Evolutionary conservation across 2,329 filamentous ascomycete species (phyloP).

Genomic region (Penicillium glabrum): DNA sequence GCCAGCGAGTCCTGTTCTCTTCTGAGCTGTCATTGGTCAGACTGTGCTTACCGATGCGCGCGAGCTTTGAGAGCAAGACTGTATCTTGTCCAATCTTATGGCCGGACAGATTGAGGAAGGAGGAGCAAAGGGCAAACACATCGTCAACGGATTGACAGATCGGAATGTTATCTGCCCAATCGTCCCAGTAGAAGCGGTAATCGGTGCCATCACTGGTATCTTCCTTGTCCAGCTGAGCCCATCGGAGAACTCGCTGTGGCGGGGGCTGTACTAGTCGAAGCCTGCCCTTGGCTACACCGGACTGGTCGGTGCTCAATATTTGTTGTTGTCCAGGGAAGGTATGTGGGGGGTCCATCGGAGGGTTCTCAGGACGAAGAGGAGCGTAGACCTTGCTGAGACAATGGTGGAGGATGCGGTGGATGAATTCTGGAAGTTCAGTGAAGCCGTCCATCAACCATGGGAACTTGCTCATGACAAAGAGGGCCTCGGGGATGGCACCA

Average conservation of each 20-base stretch:
- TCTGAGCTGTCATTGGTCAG: constrained; percentile 68
- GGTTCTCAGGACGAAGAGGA: constrained; percentile 48
- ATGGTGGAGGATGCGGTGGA: constrained; percentile 83
- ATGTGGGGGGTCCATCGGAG: constrained; percentile 45
- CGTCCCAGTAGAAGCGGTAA: constrained; percentile 95
- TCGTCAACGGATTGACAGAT: constrained; percentile 89
- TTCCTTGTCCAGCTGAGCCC: constrained; percentile 78
- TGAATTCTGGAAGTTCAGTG: constrained; percentile 73
- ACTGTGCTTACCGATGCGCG: constrained; percentile 80
- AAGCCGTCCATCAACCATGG: constrained; percentile 88
- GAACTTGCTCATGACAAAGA: constrained; percentile 89
- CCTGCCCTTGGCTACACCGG: constrained; percentile 66
- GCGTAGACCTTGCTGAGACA: constrained; percentile 75
- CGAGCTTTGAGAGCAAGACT: constrained; percentile 73
- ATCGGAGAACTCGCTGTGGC: constrained; percentile 70
- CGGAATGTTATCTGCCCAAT: constrained; percentile 92
- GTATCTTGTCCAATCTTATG: constrained; percentile 87
- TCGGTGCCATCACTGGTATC: constrained; percentile 72
- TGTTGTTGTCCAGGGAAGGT: constrained; percentile 51
- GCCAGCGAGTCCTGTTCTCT: constrained; percentile 75
- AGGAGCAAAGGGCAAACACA: constrained; percentile 80
- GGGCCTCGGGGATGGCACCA: constrained; percentile 85
- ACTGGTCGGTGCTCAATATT: constrained; percentile 61
- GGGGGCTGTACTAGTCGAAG: constrained; percentile 61
- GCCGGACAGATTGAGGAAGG: constrained; percentile 80